Evolutionary conservation across 495 filamentous ascomycete species (phyloP).

Genomic region (Bacidia rubella): DNA sequence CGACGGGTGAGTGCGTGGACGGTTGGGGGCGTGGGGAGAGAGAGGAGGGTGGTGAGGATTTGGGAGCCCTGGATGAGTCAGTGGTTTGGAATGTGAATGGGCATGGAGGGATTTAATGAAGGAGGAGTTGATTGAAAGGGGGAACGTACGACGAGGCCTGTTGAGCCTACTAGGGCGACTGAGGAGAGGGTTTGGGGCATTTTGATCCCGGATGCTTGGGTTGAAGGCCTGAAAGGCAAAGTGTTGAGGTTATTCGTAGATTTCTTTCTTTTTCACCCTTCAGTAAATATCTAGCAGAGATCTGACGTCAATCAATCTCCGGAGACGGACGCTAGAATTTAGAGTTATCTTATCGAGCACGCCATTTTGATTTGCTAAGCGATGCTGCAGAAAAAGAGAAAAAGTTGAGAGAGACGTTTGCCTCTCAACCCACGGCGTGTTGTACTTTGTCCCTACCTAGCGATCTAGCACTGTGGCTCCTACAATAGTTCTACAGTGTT

Average conservation of each 20-base stretch:
- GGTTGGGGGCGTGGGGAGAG: constrained; percentile 25
- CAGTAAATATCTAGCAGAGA: too few relatives aligned
- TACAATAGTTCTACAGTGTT: not conserved
- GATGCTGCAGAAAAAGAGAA: not conserved
- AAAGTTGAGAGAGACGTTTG: not conserved
- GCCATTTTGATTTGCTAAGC: not conserved
- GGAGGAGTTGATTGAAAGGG: constrained; percentile 35
- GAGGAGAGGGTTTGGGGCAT: constrained; percentile 14
- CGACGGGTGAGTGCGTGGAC: constrained; percentile 37
- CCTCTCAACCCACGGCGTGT: too few relatives aligned
- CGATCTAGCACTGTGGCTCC: too few relatives aligned
- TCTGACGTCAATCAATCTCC: too few relatives aligned
- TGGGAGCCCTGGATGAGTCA: constrained; percentile 28
- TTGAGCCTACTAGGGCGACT: constrained; percentile 33
- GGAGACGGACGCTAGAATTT: too few relatives aligned
- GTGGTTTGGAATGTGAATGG: too few relatives aligned
- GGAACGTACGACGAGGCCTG: constrained; percentile 35
- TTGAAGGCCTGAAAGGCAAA: not conserved
- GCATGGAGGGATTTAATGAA: not conserved
- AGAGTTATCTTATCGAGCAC: constrained; percentile 6
- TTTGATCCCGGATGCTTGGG: too few relatives aligned
- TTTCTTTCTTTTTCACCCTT: too few relatives aligned
- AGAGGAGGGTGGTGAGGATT: constrained; percentile 34
- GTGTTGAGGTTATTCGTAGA: too few relatives aligned
- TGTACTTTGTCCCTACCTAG: too few relatives aligned